Base-by-base conservation (phyloP, 345 rosid species). In the Salix brachista region DNA sequence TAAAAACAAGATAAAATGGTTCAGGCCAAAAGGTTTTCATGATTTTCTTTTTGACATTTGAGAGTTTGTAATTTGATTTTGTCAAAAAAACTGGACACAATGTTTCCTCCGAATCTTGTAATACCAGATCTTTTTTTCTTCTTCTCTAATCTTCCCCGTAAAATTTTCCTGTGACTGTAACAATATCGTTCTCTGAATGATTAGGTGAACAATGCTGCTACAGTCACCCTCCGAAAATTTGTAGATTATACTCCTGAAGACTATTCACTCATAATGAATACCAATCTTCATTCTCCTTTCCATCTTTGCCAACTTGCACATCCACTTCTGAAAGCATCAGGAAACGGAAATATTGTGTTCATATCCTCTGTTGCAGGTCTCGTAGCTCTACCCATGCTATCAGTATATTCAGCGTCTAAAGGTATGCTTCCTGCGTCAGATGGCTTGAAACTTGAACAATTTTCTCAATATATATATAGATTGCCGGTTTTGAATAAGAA, bases 251-350 rank as follows among this genome's bases (percentile, higher is more conserved):
- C 80, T 17, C 10, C 4, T 17, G 91, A 87, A 34, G 92, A 90
- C 26, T 80, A 79, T 69, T 36, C 87, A 7, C 72, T 32, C 1
- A 61, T 88, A 19, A 83, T 89, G 79, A 80, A 82, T 62, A 87
- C 85, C 9, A 91, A 90, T 61, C 23, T 90, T 28, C 90, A 91
- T 71, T 82, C 89, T 79, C 82, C 88, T 60, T 91, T 60, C 65
- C 91, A 89, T 86, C 41, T 89, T 5, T 84, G 82, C 76, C 91
- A 89, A 74, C 83, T 90, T 75, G 82, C 93, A 52, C 84, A 89
- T 77, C 91, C 93, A 2, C 36, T 82, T 17, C 72, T 87, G 44
- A 89, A 88, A 77, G 83, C 84, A 65, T 85, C 93, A 9, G 90
- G 86, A 75, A 26, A 79, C 80, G 92, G 88, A 46, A 88, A 73